Evolutionary conservation across 257 asterid species (phyloP).

Genomic region (Salvia miltiorrhiza): DNA sequence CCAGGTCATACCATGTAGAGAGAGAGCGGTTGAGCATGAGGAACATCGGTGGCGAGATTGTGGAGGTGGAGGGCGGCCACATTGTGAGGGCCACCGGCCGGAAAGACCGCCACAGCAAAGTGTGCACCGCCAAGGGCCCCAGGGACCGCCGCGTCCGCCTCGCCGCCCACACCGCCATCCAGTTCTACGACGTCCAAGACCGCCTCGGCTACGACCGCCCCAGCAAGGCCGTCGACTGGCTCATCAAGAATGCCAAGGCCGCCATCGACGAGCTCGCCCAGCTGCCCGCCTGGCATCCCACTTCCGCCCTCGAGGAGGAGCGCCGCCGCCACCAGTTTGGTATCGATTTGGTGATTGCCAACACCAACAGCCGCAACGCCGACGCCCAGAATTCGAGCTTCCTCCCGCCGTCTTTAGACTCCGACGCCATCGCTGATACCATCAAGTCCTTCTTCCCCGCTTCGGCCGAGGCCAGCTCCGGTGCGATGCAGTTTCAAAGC

Average conservation of each 20-base stretch:
- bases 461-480: constrained; percentile 50
- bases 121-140: constrained; percentile 96
- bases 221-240: constrained; percentile 98
- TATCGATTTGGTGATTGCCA: not conserved
- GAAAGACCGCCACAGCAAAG: constrained; percentile 98
- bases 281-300: constrained; percentile 90
- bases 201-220: constrained; percentile 98
- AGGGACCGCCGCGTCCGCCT: constrained; percentile 97
- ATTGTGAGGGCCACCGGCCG: constrained; percentile 88
- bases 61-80: constrained; percentile 97
- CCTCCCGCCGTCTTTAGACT: constrained; percentile 73
- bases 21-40: not conserved
- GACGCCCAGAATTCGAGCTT: constrained; percentile 38
- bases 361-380: not conserved
- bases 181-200: constrained; percentile 96
- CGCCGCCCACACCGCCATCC: constrained; percentile 95
- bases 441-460: constrained; percentile 88
- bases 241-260: constrained; percentile 77
- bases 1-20: not conserved
- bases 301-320: constrained; percentile 7
- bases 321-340: not conserved
- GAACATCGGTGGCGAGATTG: constrained; percentile 69
- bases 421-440: constrained; percentile 76
- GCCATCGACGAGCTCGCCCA: constrained; percentile 93
- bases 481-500: constrained; percentile 68